Base-by-base conservation (phyloP, 345 rosid species). In the Ailanthus altissimus region DNA sequence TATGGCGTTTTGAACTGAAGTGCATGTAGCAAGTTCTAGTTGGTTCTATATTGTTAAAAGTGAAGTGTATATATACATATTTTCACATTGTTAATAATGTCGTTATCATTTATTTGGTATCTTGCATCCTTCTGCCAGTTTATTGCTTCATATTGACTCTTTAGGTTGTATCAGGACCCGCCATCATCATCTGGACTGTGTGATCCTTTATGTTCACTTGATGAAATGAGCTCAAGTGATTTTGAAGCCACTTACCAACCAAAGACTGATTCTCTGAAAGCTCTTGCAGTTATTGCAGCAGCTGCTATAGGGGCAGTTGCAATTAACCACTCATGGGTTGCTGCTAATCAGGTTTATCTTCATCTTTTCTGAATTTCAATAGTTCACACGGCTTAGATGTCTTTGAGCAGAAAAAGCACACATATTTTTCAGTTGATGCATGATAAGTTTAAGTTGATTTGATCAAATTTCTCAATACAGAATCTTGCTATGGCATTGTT, bases 401-500 rank as follows among this genome's bases (percentile, higher is more conserved):
- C 70, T 38, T 58, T 20, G 32, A 28, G 45, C n/a, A 11, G 46
- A 57, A 38, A 72, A 32, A 21, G 57, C 59, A 23, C 36, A 2
- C 47, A 11, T 56, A 5, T 12, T 53, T n/a, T 26, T 57, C 18
- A 12, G 70, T 59, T 78, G 38, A 18, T 66, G 73, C 47, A 8
- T 47, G 36, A 45, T 70, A 63, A 23, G 32, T 69, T 67, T 49
- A 47, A 53, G 64, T 75, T 83, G 77, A 78, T 62, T 25, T 53
- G 73, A 77, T 76, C 4, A 49, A 26, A n/a, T 77, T 76, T 84
- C 23, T 67, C 64, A 81, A 77, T 75, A 75, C 92, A 96, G 99
- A 97, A 96, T 86, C 79, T 91, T 83, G 99, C 99, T 26, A 96
- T 93, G 99, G 97, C 91, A 42, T 80, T 96, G 80, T 84, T 93